Percentiles rank a stretch among this genome's conserved stretches.
phyloP scores from a whole-genome alignment of 1,284 basidiomycete genomes.

The Hymenochaete sp. region DNA sequence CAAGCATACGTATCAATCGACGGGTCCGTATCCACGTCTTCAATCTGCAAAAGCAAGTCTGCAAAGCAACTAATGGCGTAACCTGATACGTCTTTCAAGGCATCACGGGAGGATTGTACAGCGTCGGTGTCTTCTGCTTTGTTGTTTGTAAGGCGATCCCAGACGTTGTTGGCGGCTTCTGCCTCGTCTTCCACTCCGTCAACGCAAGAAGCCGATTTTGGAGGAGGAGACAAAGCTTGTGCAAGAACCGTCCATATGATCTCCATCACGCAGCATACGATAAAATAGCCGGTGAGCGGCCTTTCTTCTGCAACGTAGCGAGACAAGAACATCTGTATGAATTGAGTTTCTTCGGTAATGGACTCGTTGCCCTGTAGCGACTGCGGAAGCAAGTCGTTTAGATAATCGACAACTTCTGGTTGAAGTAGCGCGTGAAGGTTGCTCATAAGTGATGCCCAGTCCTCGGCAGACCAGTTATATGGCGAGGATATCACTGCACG shows the following conservation, averaged over 20 bases:
- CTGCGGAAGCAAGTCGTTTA: conserved; percentile 60
- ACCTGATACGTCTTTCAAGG: conserved; percentile 41
- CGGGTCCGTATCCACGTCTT: conserved; percentile 71
- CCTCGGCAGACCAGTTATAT: conserved; percentile 63
- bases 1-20: conserved; percentile 76
- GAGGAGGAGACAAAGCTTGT: conserved; percentile 54
- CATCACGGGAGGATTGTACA: conserved; percentile 34
- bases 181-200: conserved; percentile 49
- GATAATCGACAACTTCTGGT: conserved; percentile 50
- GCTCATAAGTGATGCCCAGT: conserved; percentile 55
- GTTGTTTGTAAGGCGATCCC: conserved; percentile 56
- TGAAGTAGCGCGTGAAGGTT: conserved; percentile 52
- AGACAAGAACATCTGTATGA: conserved; percentile 64
- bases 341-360: conserved; percentile 43
- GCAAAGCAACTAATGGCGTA: conserved; percentile 66
- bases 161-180: conserved; percentile 73
- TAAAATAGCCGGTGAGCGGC: conserved; percentile 81
- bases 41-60: conserved; percentile 64
- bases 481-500: conserved; percentile 73
- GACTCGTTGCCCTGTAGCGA: conserved; percentile 48
- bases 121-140: conserved; percentile 32
- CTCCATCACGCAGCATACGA: conserved; percentile 79
- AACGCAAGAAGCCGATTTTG: conserved; percentile 22
- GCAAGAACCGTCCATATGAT: conserved; percentile 77
- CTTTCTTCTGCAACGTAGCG: conserved; percentile 69